Evolutionary conservation across 108 stramenopile genomes (phyloP).

Genomic region (Hondaea fermentalgiana): DNA sequence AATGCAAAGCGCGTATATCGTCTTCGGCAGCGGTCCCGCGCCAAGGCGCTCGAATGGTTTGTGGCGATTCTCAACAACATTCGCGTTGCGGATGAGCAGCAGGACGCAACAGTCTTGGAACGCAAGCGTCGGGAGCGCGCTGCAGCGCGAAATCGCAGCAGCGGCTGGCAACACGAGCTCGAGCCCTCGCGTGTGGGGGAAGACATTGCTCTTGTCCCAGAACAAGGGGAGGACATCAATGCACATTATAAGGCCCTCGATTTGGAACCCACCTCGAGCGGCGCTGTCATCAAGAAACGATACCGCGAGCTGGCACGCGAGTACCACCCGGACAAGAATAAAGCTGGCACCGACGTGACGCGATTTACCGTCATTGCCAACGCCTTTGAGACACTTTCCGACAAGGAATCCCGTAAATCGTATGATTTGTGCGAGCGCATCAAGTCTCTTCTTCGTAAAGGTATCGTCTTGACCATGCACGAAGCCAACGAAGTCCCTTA

Average conservation of each 20-base stretch:
- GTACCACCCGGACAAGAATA: constrained; percentile 12
- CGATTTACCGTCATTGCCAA: neutral
- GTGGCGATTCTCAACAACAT: neutral
- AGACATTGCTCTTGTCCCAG: neutral
- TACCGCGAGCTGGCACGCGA: constrained; percentile 5
- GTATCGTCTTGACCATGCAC: neutral
- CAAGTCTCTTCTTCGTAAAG: neutral
- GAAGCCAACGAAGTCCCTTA: neutral
- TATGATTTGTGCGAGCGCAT: constrained; percentile 1
- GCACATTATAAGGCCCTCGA: neutral
- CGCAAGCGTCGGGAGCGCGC: neutral
- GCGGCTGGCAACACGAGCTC: neutral
- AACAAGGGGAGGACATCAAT: neutral
- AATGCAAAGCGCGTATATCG: neutral
- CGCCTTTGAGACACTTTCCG: neutral
- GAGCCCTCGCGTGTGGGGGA: neutral
- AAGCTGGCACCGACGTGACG: neutral
- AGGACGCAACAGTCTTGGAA: neutral
- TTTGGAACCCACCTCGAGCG: neutral
- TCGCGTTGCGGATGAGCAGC: neutral
- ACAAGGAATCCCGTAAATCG: neutral
- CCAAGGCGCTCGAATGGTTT: neutral
- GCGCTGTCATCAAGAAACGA: neutral
- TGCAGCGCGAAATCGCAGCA: neutral
- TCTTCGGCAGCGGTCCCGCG: neutral